Evolutionary conservation across 306 rosid genomes (phyloP).

Genomic region (Quercus gilva): DNA sequence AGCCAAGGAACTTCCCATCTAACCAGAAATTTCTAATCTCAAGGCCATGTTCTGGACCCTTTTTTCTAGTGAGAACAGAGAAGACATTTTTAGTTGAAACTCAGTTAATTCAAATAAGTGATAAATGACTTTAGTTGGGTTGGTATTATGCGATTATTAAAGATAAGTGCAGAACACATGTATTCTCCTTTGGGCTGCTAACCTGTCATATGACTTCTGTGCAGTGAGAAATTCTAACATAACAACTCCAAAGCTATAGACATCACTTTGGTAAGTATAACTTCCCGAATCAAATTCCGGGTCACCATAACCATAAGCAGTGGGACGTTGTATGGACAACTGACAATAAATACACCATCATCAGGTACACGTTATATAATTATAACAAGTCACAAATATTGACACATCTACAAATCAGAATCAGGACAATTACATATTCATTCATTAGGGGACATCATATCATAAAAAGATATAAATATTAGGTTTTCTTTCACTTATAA

Average conservation of each 20-base stretch:
- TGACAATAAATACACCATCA: conserved; percentile 28
- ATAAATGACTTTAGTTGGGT: conserved; percentile 1
- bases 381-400: not conserved
- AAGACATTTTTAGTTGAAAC: conserved; percentile 8
- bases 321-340: conserved; percentile 54
- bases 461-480: no score
- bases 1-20: conserved; percentile 91
- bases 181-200: conserved; percentile 10
- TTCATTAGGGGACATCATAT: not conserved
- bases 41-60: conserved; percentile 51
- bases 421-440: not conserved
- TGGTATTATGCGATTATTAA: not conserved
- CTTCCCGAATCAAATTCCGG: conserved; percentile 77
- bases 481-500: no score
- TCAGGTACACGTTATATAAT: conserved; percentile 10
- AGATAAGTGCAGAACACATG: not conserved
- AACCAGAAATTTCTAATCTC: conserved; percentile 69
- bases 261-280: conserved; percentile 70
- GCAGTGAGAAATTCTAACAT: conserved; percentile 88
- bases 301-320: conserved; percentile 63
- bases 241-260: conserved; percentile 78
- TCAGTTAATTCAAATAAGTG: conserved; percentile 2
- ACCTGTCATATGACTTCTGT: conserved; percentile 76
- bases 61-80: not conserved
- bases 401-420: not conserved